Evolutionary conservation across 352 stramenopile genomes (phyloP), one percentile per base, ranked within the genome.

Genomic region (Saprolegnia diclina): DNA sequence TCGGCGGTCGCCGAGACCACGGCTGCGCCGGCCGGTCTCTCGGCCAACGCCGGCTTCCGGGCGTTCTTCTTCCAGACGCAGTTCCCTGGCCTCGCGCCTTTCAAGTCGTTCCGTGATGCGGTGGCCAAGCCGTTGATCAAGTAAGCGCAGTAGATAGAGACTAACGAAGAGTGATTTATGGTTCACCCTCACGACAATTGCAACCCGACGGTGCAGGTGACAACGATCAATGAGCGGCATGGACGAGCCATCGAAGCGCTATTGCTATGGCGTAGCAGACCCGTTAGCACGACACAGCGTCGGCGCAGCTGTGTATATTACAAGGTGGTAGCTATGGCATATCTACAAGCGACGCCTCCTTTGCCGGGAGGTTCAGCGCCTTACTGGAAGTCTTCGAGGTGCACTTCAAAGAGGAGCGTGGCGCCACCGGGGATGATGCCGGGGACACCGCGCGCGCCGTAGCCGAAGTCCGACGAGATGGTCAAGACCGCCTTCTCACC

Each of bases 31-130:
- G 67, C 68, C 5, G 65, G 75, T 64, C 85, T 85, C 62, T 97
- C 92, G 26, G 79, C 90, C 67, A 98, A 96, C 62, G 88, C 87
- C n/a, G 94, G 89, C 82, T 95, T 98, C 78, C 89, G 87, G 42
- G 79, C 79, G 72, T 96, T 96, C 37, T 90, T 97, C 50, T 91
- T 96, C 82, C 75, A 98, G 86, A 63, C 99, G 83, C 73, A 98
- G 87, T 91, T 99, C 87, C 87, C 86, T 3, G 85, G 81, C 11
- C 81, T 94, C 26, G 75, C 79, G 42, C 74, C 73, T 11, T 94
- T 94, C 76, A 82, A 90, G 74, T 75, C 81, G 59, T 92, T 94
- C 79, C 85, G 85, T 42, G 80, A 92, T 24, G 83, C 85, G 6
- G 40, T 72, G 24, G 40, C 56, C n/a, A 65, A 65, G 56, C 56